These are phyloP conservation scores for Eucalyptus sideroxylon DNA, from an alignment of 345 rosid species.

Conservation along the genomic window DNA sequence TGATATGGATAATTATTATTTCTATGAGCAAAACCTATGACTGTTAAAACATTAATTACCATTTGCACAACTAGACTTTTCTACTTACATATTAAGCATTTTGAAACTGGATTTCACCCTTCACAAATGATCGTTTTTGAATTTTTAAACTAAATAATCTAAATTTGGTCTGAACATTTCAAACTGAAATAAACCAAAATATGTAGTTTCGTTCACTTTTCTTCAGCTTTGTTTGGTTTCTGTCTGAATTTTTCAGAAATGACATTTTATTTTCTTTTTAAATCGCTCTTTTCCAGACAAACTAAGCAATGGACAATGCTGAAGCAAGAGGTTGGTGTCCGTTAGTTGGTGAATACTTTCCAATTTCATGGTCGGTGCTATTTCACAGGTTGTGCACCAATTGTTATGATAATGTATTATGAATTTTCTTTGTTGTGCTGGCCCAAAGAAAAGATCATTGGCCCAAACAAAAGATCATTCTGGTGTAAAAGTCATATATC, in stretches of 20 bases:
- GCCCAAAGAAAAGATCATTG: neutral
- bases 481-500: neutral
- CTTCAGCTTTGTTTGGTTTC: neutral
- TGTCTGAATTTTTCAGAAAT: neutral
- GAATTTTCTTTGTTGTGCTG: neutral
- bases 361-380: neutral
- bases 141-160: neutral
- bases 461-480: neutral
- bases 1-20: neutral
- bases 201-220: neutral
- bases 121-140: neutral
- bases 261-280: neutral
- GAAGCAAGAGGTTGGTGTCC: neutral
- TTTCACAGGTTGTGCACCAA: neutral
- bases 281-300: neutral
- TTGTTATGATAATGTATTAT: neutral
- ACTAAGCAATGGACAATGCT: neutral
- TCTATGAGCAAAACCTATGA: neutral
- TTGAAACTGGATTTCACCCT: neutral
- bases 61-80: neutral
- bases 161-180: neutral
- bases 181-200: neutral
- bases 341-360: neutral
- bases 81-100: neutral
- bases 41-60: neutral